Conservation (phyloP, 805 yeast genomes). For the Candida suzukii region DNA sequence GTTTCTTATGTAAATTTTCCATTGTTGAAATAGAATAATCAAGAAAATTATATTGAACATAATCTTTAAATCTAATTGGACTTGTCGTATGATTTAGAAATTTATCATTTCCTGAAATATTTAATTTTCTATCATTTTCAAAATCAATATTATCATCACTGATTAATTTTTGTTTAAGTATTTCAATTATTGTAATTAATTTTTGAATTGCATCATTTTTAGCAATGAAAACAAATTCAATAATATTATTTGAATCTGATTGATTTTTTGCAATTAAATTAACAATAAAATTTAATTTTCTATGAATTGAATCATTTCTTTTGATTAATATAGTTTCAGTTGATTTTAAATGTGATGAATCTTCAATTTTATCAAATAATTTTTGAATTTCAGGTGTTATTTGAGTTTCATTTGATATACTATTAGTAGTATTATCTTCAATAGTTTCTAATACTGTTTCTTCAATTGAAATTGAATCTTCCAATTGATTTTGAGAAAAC, state of each 20-base stretch:
- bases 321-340: slow-evolving; percentile 11
- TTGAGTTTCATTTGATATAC: too few relatives aligned
- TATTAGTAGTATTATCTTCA: too few relatives aligned
- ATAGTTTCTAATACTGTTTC: too few relatives aligned
- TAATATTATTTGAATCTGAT: not conserved
- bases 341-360: too few relatives aligned
- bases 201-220: slow-evolving; percentile 20
- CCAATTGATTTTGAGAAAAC: too few relatives aligned
- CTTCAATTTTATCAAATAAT: too few relatives aligned
- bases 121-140: not conserved
- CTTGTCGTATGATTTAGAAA: too few relatives aligned
- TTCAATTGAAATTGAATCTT: too few relatives aligned
- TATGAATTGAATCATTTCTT: slow-evolving; percentile 17
- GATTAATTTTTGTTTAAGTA: slow-evolving; percentile 15
- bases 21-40: not conserved
- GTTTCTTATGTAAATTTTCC: not conserved
- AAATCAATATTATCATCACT: not conserved
- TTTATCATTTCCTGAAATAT: not conserved
- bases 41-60: slow-evolving; percentile 3
- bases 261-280: too few relatives aligned
- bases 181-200: slow-evolving; percentile 21
- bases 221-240: slow-evolving; percentile 13
- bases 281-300: slow-evolving; percentile 9
- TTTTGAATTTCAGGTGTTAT: too few relatives aligned
- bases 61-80: too few relatives aligned